Conservation (phyloP, 1,284 basidiomycete species). For the Apiotrichum siamense region DNA sequence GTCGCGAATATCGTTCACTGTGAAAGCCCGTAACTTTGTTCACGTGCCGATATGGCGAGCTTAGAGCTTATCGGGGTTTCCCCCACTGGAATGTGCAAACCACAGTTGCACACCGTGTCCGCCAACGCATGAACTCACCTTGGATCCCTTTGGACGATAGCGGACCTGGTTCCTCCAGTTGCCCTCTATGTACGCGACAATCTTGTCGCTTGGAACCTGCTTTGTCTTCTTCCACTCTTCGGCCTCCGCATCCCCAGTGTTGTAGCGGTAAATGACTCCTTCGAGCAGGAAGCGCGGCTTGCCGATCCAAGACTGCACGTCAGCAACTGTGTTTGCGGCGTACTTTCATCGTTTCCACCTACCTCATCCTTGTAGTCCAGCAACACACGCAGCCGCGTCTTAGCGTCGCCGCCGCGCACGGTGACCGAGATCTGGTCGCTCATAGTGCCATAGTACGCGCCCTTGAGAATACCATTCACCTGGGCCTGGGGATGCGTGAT, state of each 20-base stretch:
- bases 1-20: too few relatives aligned
- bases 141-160: conserved; percentile 65
- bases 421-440: conserved; percentile 66
- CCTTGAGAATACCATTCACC: conserved; percentile 83
- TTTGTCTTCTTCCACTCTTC: conserved; percentile 73
- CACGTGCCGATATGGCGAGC: neutral
- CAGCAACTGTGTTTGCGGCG: neutral
- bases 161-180: conserved; percentile 78
- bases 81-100: too few relatives aligned
- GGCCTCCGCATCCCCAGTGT: conserved; percentile 51
- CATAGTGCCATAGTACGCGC: conserved; percentile 68
- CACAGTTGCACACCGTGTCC: too few relatives aligned
- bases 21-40: neutral
- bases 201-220: conserved; percentile 72
- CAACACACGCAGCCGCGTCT: conserved; percentile 64
- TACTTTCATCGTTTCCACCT: too few relatives aligned
- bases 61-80: neutral
- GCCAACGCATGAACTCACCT: conserved; percentile 39
- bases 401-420: conserved; percentile 62
- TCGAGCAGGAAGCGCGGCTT: conserved; percentile 80
- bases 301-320: conserved; percentile 76
- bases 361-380: conserved; percentile 97
- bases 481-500: conserved; percentile 83
- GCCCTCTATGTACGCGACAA: conserved; percentile 80
- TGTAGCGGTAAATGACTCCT: conserved; percentile 79